Percentiles rank a stretch among this genome's conserved stretches.
phyloP scores from a whole-genome alignment of 306 rosid genomes.

The Medicago lupulina region DNA sequence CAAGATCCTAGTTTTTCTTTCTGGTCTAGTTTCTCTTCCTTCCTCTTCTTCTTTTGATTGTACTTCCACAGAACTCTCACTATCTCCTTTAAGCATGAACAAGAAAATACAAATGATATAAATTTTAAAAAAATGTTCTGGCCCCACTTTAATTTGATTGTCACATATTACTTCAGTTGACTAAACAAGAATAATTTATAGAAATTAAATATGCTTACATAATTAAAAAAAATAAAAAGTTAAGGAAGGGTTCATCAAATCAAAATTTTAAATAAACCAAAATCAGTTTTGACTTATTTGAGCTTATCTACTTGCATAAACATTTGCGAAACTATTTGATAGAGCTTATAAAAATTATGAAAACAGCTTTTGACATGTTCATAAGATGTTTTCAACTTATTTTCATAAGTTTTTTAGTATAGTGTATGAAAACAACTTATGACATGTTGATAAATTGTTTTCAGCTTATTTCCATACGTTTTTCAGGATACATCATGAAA shows the following conservation, averaged over 20 bases:
- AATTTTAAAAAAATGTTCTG: slow-evolving; percentile 31
- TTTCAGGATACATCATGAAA: not conserved
- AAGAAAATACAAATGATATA: slow-evolving; percentile 35
- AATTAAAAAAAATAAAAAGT: slow-evolving; percentile 30
- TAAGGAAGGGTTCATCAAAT: slow-evolving; percentile 32
- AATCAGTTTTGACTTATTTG: not conserved
- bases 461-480: not conserved
- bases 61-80: slow-evolving; percentile 59
- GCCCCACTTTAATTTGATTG: slow-evolving; percentile 47
- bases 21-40: slow-evolving; percentile 46
- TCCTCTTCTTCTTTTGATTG: slow-evolving; percentile 76
- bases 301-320: not conserved
- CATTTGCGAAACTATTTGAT: not conserved
- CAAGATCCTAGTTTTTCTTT: slow-evolving; percentile 55
- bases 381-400: not conserved
- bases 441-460: not conserved
- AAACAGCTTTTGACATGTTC: not conserved
- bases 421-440: not conserved
- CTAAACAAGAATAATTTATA: slow-evolving; percentile 41
- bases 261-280: slow-evolving; percentile 8
- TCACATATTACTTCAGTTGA: slow-evolving; percentile 44
- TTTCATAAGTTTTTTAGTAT: not conserved
- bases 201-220: slow-evolving; percentile 7
- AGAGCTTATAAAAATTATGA: not conserved
- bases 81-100: slow-evolving; percentile 55